Evolutionary conservation across 1,284 basidiomycete species (phyloP).

Genomic region (Termitomyces sp.): DNA sequence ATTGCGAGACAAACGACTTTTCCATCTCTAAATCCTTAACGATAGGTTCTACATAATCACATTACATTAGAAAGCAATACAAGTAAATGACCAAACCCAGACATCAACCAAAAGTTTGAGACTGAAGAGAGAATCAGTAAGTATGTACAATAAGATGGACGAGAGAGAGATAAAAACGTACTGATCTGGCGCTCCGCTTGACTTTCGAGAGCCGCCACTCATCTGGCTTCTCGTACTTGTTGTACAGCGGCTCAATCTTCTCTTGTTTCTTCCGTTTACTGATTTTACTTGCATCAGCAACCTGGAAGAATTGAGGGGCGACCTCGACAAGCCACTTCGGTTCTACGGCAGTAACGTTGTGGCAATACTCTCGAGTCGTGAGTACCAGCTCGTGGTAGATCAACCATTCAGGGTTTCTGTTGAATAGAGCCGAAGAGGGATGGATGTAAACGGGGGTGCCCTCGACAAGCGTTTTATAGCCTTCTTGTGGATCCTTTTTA

Average conservation of each 20-base stretch:
- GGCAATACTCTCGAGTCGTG: slow-evolving; percentile 86
- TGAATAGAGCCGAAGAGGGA: slow-evolving; percentile 96
- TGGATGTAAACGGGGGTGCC: slow-evolving; percentile 98
- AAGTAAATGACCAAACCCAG: slow-evolving; percentile 12
- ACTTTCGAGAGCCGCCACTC: slow-evolving; percentile 88
- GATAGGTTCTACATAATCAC: slow-evolving; percentile 7
- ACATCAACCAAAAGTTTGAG: slow-evolving; percentile 72
- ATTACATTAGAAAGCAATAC: slow-evolving; percentile 13
- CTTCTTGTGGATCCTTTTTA: slow-evolving; percentile 91
- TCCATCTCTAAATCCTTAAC: not conserved
- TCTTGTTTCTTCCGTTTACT: slow-evolving; percentile 96
- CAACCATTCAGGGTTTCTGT: slow-evolving; percentile 74
- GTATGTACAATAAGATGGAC: slow-evolving; percentile 1
- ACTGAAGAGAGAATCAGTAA: slow-evolving; percentile 35
- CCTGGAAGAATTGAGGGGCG: slow-evolving; percentile 96
- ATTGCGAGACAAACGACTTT: not conserved
- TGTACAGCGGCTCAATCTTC: slow-evolving; percentile 91
- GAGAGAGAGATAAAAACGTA: slow-evolving; percentile 32
- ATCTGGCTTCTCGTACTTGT: slow-evolving; percentile 88
- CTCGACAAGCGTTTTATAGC: slow-evolving; percentile 98
- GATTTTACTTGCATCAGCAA: slow-evolving; percentile 94
- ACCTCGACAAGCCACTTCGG: slow-evolving; percentile 99
- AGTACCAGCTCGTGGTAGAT: slow-evolving; percentile 60
- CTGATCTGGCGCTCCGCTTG: slow-evolving; percentile 82
- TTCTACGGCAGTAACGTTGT: slow-evolving; percentile 94